phyloP scores from a whole-genome alignment of 345 rosid genomes.

The Punica granatum region DNA sequence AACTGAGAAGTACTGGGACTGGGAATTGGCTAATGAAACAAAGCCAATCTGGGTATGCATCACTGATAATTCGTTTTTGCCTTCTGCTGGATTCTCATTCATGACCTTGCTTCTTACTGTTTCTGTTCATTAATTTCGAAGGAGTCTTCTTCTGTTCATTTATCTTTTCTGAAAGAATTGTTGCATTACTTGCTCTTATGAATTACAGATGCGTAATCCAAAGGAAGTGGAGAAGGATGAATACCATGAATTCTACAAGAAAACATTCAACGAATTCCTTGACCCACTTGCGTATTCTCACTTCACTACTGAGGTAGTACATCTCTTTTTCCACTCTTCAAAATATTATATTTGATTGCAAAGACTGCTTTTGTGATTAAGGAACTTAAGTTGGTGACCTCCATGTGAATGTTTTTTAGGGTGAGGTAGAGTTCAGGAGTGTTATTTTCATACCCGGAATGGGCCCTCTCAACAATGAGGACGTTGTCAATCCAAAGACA shows the following conservation, averaged over 20 bases:
- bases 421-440: constrained; percentile 97
- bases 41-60: constrained; percentile 90
- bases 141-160: neutral
- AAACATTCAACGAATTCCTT: constrained; percentile 83
- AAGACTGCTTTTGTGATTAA: neutral
- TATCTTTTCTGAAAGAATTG: neutral
- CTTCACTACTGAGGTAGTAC: constrained; percentile 79
- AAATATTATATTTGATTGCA: neutral
- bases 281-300: constrained; percentile 84
- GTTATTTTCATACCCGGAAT: constrained; percentile 91
- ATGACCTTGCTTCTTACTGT: neutral
- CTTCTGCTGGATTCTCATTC: neutral
- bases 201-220: constrained; percentile 63
- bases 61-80: neutral
- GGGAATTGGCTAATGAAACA: constrained; percentile 93
- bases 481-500: constrained; percentile 74
- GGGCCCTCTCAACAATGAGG: constrained; percentile 96
- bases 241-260: constrained; percentile 86
- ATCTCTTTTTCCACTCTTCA: neutral
- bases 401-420: constrained; percentile 33
- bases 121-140: neutral
- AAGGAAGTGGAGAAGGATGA: constrained; percentile 84
- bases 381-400: neutral
- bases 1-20: constrained; percentile 97
- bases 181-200: neutral